Evolutionary conservation across 768 basidiomycete species (phyloP).

Genomic region (Tulasnella sp.): DNA sequence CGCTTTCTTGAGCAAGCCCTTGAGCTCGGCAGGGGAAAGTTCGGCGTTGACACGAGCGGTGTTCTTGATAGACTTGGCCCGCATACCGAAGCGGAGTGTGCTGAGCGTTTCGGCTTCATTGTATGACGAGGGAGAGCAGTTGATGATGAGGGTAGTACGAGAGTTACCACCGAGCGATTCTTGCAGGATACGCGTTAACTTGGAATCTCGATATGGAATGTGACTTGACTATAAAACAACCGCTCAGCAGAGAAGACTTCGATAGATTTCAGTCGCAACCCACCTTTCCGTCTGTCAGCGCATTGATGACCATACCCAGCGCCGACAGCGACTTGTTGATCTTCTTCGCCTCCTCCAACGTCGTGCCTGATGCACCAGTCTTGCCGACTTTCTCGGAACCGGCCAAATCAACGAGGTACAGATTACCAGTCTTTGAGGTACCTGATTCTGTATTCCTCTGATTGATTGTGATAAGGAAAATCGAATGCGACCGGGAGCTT

Average conservation of each 20-base stretch:
- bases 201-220: slow-evolving; percentile 98
- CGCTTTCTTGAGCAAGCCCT: slow-evolving; percentile 83
- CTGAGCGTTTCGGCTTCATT: slow-evolving; percentile 95
- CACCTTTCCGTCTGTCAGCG: slow-evolving; percentile 92
- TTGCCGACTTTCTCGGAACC: slow-evolving; percentile 99
- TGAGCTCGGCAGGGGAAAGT: slow-evolving; percentile 92
- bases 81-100: slow-evolving; percentile 98
- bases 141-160: slow-evolving; percentile 95
- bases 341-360: slow-evolving; percentile 99
- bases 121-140: slow-evolving; percentile 96
- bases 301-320: slow-evolving; percentile 99
- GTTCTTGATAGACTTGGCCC: slow-evolving; percentile 99
- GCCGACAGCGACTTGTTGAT: slow-evolving; percentile 98
- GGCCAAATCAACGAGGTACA: slow-evolving; percentile 96
- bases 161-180: slow-evolving; percentile 96
- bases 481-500: slow-evolving; percentile 97
- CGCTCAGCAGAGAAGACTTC: slow-evolving; percentile 19
- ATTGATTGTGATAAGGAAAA: slow-evolving; percentile 95
- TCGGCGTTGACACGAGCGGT: slow-evolving; percentile 98
- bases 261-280: background rate
- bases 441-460: slow-evolving; percentile 96
- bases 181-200: slow-evolving; percentile 98
- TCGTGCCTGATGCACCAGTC: slow-evolving; percentile 98
- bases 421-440: slow-evolving; percentile 91
- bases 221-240: slow-evolving; percentile 68